These are phyloP conservation scores for Globisporangium paroecandrum DNA, from an alignment of 352 stramenopile species.

Conservation along the genomic window DNA sequence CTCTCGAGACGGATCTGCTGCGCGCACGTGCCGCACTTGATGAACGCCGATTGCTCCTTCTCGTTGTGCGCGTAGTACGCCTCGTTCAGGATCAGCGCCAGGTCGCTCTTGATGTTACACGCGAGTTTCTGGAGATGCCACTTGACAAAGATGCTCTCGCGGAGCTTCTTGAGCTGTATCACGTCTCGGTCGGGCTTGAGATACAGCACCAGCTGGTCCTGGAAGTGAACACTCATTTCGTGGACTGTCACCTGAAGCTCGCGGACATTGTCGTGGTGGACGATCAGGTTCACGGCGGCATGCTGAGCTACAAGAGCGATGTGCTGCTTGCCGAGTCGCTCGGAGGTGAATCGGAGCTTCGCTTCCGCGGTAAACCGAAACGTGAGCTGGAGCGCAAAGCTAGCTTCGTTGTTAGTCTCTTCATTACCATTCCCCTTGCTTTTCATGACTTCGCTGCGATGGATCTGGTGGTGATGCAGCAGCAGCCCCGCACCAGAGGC, in stretches of 20 bases:
- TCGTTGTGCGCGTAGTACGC: conserved; percentile 50
- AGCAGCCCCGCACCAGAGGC: conserved; percentile 3
- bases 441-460: conserved; percentile 2
- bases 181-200: conserved; percentile 55
- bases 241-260: conserved; percentile 58
- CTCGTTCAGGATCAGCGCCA: conserved; percentile 46
- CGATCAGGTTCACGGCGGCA: conserved; percentile 46
- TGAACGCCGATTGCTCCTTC: conserved; percentile 44
- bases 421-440: not conserved
- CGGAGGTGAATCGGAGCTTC: conserved; percentile 36
- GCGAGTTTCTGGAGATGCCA: conserved; percentile 47
- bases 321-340: conserved; percentile 32
- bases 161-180: conserved; percentile 41
- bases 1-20: conserved; percentile 55
- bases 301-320: conserved; percentile 37
- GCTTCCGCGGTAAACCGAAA: conserved; percentile 44
- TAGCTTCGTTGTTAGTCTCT: conserved; percentile 17
- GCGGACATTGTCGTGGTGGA: conserved; percentile 31
- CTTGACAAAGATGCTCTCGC: conserved; percentile 36
- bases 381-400: conserved; percentile 56
- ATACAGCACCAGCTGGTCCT: conserved; percentile 43
- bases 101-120: conserved; percentile 46
- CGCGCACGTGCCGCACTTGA: conserved; percentile 58
- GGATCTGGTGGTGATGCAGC: conserved; percentile 8
- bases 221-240: conserved; percentile 38